Evolutionary conservation across 2,329 filamentous ascomycete genomes (phyloP).

Genomic region (Macrophomina tecta): DNA sequence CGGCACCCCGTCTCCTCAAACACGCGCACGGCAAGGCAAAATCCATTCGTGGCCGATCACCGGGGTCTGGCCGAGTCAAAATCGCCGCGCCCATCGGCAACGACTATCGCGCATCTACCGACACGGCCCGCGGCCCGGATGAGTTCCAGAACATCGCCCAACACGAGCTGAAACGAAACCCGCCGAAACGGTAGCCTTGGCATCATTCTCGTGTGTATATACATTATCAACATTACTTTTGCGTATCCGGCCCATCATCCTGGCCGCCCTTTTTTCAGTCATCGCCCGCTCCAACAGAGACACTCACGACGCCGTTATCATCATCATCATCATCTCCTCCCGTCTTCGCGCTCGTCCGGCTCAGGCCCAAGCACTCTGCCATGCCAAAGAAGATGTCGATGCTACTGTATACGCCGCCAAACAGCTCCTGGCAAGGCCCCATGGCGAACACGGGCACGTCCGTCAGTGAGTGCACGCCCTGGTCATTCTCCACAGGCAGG

Average conservation of each 20-base stretch:
- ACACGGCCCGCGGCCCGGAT: background rate
- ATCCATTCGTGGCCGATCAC: background rate
- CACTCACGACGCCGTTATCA: too few species aligned
- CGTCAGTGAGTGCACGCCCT: slow-evolving; percentile 56
- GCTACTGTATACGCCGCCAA: slow-evolving; percentile 73
- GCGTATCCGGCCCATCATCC: background rate
- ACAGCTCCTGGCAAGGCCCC: slow-evolving; percentile 79
- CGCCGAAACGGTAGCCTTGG: background rate
- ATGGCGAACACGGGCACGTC: slow-evolving; percentile 69
- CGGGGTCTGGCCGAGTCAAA: background rate
- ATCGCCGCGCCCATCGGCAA: background rate
- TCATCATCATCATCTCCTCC: background rate
- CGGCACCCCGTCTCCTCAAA: background rate
- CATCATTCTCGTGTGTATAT: background rate
- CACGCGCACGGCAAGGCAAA: background rate
- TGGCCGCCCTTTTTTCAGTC: background rate
- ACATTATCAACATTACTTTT: background rate
- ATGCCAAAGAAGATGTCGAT: slow-evolving; percentile 79
- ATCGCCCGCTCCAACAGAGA: background rate
- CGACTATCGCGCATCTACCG: background rate
- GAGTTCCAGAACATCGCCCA: background rate
- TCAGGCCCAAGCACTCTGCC: slow-evolving; percentile 62
- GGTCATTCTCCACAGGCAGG: slow-evolving; percentile 64
- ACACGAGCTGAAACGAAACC: background rate
- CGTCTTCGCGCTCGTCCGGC: slow-evolving; percentile 1